Percentiles rank a stretch among this genome's conserved stretches.
These are phyloP conservation scores for Jackrogersella minutella DNA, from an alignment of 495 filamentous ascomycete genomes.

Conservation along the genomic window DNA sequence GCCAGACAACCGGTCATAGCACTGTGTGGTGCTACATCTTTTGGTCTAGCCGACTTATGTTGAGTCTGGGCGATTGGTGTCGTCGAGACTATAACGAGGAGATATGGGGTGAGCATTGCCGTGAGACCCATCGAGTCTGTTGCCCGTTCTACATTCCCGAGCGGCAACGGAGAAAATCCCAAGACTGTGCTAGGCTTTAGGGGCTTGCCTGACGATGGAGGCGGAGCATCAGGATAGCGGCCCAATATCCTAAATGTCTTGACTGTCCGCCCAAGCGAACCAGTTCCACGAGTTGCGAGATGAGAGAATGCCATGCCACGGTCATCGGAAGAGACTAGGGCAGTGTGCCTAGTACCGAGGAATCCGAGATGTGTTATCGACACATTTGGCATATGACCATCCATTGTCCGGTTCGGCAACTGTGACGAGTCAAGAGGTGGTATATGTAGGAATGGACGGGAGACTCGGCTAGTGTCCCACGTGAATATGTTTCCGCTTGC, in stretches of 20 bases:
- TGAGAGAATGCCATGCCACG: constrained; percentile 98
- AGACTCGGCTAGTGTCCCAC: constrained; percentile 85
- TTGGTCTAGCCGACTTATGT: constrained; percentile 87
- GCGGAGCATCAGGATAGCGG: constrained; percentile 77
- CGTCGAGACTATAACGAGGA: constrained; percentile 95
- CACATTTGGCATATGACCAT: constrained; percentile 83
- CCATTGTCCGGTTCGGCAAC: constrained; percentile 68
- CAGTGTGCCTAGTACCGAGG: constrained; percentile 92
- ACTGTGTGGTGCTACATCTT: constrained; percentile 86
- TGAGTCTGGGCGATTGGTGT: constrained; percentile 96
- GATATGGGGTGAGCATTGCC: constrained; percentile 94
- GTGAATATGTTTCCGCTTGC: constrained; percentile 92
- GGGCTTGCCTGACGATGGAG: constrained; percentile 59
- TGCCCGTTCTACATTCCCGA: constrained; percentile 88
- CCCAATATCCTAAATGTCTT: constrained; percentile 91
- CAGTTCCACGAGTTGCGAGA: constrained; percentile 88
- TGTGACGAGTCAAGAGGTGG: constrained; percentile 73
- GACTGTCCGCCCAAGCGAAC: constrained; percentile 82
- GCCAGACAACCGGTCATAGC: constrained; percentile 92
- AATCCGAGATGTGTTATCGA: constrained; percentile 91
- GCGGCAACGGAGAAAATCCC: constrained; percentile 86
- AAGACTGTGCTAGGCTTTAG: constrained; percentile 95
- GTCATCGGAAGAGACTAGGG: constrained; percentile 96
- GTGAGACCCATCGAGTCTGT: constrained; percentile 91
- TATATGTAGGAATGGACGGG: constrained; percentile 88